These are phyloP conservation scores for Starmerella bacillaris DNA, from an alignment of 805 yeast genomes.

Conservation along the genomic window DNA sequence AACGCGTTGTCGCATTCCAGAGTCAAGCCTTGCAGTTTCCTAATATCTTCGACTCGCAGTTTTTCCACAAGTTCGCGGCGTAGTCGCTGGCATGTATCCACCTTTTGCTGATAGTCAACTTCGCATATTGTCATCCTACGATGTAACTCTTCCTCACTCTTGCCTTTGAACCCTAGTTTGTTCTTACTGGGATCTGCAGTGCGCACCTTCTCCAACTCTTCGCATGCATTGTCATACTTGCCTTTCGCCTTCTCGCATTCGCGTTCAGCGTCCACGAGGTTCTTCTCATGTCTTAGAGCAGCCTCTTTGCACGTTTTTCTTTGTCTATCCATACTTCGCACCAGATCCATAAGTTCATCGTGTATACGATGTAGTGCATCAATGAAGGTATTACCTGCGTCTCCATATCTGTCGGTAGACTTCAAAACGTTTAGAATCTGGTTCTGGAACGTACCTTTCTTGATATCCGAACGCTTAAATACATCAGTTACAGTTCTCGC, in stretches of 20 bases:
- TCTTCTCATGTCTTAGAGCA: constrained; percentile 65
- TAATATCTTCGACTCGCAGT: constrained; percentile 62
- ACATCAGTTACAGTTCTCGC: constrained; percentile 36
- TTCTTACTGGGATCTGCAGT: constrained; percentile 71
- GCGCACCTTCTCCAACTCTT: constrained; percentile 68
- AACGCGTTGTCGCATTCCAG: constrained; percentile 81
- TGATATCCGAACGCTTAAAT: constrained; percentile 32
- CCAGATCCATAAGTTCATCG: constrained; percentile 60
- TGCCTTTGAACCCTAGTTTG: constrained; percentile 64
- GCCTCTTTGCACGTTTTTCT: constrained; percentile 71
- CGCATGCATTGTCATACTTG: constrained; percentile 61
- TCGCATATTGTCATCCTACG: constrained; percentile 72
- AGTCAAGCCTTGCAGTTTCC: constrained; percentile 54
- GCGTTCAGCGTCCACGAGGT: constrained; percentile 60
- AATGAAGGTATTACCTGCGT: constrained; percentile 59
- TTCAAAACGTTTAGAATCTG: constrained; percentile 53
- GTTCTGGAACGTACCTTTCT: constrained; percentile 46
- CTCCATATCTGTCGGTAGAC: constrained; percentile 58
- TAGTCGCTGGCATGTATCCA: constrained; percentile 48
- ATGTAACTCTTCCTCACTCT: constrained; percentile 76
- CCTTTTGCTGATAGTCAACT: constrained; percentile 65
- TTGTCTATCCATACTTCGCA: constrained; percentile 48
- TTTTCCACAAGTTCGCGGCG: constrained; percentile 54
- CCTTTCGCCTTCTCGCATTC: constrained; percentile 76
- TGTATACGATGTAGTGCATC: constrained; percentile 68